Evolutionary conservation across 306 rosid species (phyloP).

Genomic region (Crataegus laevigata): DNA sequence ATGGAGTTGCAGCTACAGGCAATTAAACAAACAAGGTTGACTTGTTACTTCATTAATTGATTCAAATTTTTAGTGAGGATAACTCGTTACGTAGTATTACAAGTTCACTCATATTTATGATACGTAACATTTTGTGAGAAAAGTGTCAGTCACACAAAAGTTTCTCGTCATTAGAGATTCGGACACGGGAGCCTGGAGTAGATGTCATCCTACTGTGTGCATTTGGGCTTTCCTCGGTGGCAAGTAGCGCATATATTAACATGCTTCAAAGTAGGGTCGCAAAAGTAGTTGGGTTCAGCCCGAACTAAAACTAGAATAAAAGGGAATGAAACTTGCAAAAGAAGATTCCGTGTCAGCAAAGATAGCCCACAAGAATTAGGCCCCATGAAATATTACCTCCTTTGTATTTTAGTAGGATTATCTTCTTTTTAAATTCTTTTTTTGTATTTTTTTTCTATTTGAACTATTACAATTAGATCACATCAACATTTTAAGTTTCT

Average conservation of each 20-base stretch:
- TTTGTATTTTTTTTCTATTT: too few relatives aligned
- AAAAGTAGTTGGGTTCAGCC: not conserved
- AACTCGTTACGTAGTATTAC: not conserved
- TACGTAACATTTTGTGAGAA: too few relatives aligned
- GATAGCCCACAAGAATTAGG: not conserved
- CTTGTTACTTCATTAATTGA: not conserved
- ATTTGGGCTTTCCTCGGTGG: not conserved
- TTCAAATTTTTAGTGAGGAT: too few relatives aligned
- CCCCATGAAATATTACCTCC: not conserved
- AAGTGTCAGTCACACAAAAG: too few relatives aligned
- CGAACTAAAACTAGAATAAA: not conserved
- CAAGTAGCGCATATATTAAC: not conserved
- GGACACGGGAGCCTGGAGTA: too few relatives aligned
- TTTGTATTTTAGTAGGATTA: not conserved
- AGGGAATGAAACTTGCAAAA: not conserved
- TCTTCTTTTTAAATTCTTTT: too few relatives aligned
- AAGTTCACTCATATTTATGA: too few relatives aligned
- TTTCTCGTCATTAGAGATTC: too few relatives aligned
- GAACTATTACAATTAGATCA: too few relatives aligned
- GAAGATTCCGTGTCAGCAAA: not conserved
- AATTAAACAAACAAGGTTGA: not conserved
- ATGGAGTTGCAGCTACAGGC: not conserved
- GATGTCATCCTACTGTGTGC: not conserved
- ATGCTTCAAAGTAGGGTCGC: not conserved
- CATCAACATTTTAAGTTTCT: too few relatives aligned